Conservation (phyloP, 495 filamentous ascomycete genomes). For the Jackrogersella minutella region DNA sequence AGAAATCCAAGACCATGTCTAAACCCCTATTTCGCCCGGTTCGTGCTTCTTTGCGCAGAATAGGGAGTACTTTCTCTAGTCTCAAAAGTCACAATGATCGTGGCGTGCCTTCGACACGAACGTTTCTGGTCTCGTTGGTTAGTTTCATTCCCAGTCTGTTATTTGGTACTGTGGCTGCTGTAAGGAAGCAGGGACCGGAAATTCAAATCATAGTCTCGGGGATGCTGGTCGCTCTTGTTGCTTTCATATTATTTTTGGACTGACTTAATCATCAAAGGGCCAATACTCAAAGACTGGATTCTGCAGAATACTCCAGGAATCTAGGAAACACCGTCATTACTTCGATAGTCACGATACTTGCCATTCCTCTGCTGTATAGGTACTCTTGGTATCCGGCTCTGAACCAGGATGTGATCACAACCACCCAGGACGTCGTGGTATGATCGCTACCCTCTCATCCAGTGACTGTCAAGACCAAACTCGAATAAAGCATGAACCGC, state of each 20-base stretch:
- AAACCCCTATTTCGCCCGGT: not conserved
- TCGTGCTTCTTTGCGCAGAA: not conserved
- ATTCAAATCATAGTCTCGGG: not conserved
- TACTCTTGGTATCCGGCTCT: slow-evolving; percentile 3
- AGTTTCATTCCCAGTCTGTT: not conserved
- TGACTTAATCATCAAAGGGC: not conserved
- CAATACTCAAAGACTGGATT: not conserved
- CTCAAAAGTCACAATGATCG: not conserved
- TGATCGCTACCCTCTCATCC: not conserved
- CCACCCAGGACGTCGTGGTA: slow-evolving; percentile 5
- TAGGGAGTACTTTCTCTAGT: not conserved
- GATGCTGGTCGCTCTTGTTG: not conserved
- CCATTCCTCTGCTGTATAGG: not conserved
- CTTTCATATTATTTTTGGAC: not conserved
- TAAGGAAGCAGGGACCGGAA: not conserved
- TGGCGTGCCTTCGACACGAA: not conserved
- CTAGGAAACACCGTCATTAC: not conserved
- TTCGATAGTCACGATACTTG: not conserved
- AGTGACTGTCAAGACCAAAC: too few species aligned
- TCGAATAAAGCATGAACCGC: not conserved
- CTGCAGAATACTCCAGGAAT: not conserved
- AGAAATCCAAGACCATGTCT: not conserved
- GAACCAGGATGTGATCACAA: slow-evolving; percentile 1
- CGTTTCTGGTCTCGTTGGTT: not conserved
- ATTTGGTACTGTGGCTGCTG: not conserved